Conservation (phyloP, 768 basidiomycete genomes). For the Boletus barrowsii region DNA sequence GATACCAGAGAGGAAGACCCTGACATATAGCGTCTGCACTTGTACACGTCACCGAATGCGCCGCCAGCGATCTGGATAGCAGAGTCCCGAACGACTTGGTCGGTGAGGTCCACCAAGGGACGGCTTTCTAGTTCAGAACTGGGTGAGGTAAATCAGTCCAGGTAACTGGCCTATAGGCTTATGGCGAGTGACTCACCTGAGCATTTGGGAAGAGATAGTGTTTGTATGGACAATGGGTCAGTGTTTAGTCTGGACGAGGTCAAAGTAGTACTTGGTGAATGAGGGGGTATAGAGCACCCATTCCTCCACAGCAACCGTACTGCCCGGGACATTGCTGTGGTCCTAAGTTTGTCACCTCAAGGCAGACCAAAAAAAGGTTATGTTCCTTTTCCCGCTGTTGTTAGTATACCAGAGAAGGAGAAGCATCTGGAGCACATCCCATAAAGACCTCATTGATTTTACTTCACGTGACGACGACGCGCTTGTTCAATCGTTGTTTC, state of each 20-base stretch:
- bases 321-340: background rate
- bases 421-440: too few relatives aligned
- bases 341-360: too few relatives aligned
- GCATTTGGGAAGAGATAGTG: background rate
- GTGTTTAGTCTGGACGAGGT: too few relatives aligned
- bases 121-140: background rate
- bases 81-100: background rate
- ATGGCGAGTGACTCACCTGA: background rate
- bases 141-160: background rate
- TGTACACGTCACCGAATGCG: constrained; percentile 3
- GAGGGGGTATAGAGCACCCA: background rate
- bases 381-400: too few relatives aligned
- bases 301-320: background rate
- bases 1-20: background rate
- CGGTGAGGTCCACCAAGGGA: constrained; percentile 4
- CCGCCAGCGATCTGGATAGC: background rate
- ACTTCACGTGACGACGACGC: constrained; percentile 17
- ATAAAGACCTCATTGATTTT: constrained; percentile 13
- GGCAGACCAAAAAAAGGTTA: too few relatives aligned
- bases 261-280: too few relatives aligned
- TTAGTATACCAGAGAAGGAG: too few relatives aligned
- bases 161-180: background rate
- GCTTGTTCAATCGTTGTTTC: background rate
- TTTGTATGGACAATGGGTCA: too few relatives aligned
- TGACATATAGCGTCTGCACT: background rate